These are phyloP conservation scores for Saccharomyces eubayanus DNA, from an alignment of 805 yeast genomes.

Conservation along the genomic window DNA sequence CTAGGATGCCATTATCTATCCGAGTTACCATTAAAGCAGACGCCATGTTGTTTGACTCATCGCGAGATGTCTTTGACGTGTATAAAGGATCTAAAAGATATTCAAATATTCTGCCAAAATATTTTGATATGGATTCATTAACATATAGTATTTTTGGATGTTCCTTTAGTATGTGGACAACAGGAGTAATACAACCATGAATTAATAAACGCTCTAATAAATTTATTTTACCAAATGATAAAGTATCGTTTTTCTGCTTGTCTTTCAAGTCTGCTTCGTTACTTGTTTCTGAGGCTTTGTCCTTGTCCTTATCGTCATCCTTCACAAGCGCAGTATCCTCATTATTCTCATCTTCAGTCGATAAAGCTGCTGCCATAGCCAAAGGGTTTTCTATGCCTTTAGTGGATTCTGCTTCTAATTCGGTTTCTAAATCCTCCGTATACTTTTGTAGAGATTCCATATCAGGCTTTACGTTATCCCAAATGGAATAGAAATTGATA, in stretches of 20 bases:
- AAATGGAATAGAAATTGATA: conserved; percentile 54
- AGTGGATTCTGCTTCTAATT: conserved; percentile 47
- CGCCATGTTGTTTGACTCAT: not conserved
- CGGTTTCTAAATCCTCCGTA: conserved; percentile 38
- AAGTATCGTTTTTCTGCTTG: conserved; percentile 7
- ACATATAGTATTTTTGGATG: conserved; percentile 55
- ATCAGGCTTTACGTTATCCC: conserved; percentile 46
- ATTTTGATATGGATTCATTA: conserved; percentile 40
- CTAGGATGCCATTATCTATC: conserved; percentile 13
- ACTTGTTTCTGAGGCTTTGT: conserved; percentile 1
- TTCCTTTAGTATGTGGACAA: conserved; percentile 47
- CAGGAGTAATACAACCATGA: conserved; percentile 55
- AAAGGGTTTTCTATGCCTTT: conserved; percentile 67
- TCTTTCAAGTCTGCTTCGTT: conserved; percentile 16
- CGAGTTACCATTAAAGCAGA: conserved; percentile 5
- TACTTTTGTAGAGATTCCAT: conserved; percentile 39
- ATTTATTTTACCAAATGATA: conserved; percentile 24
- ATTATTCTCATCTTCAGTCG: conserved; percentile 55
- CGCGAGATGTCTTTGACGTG: conserved; percentile 2
- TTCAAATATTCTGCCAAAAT: conserved; percentile 44
- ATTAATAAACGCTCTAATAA: conserved; percentile 47
- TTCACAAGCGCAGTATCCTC: conserved; percentile 10
- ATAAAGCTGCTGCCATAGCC: conserved; percentile 80
- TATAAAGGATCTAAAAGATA: conserved; percentile 42
- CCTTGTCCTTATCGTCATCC: conserved; percentile 3